Evolutionary conservation across 1,284 basidiomycete genomes (phyloP), one percentile per base, ranked within the genome.

Genomic region (Fistulinella staudtii): DNA sequence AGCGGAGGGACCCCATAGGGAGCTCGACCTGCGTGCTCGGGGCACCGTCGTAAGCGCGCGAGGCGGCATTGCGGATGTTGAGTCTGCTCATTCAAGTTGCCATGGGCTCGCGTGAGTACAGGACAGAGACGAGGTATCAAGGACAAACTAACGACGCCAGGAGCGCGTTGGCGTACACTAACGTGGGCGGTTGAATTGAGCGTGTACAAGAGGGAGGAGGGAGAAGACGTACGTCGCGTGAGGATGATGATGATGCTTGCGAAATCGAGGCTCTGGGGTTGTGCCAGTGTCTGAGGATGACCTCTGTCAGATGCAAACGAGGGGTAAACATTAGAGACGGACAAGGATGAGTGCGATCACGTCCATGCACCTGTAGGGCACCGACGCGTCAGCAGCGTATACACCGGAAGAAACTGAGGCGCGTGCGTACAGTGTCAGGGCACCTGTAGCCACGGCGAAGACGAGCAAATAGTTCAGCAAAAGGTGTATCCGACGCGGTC

Each of bases 341-440:
- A 64, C 61, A n/a, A 64, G 24, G 8, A 60, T 17, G 36, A 64
- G 56, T 2, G 60, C 56, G 18, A 64, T 36, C 14, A 62, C 28
- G 34, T 65, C 62, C 15, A 61, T 43, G 27, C 65, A 18, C 4
- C 60, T 65, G 25, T 30, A 11, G 27, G 13, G 1, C 6, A 2
- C 9, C 17, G 9, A 7, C 34, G 9, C 8, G 3, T 20, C 24
- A 11, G n/a, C 23, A n/a, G n/a, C n/a, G n/a, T 14, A 21, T 13
- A 27, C 14, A 13, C 13, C 4, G 15, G 6, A 18, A 18, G 4
- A 28, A 14, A 17, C 15, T 8, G 1, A 3, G 14, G 11, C 15
- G 5, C 20, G 21, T 18, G 56, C 58, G 46, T 15, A 61, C 60
- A 43, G 52, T 2, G 52, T 63, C 18, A 64, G 20, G 1, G 52